Base-by-base conservation (phyloP, 129 eudicot genomes). In the carrot (Daucus carota) region DNA sequence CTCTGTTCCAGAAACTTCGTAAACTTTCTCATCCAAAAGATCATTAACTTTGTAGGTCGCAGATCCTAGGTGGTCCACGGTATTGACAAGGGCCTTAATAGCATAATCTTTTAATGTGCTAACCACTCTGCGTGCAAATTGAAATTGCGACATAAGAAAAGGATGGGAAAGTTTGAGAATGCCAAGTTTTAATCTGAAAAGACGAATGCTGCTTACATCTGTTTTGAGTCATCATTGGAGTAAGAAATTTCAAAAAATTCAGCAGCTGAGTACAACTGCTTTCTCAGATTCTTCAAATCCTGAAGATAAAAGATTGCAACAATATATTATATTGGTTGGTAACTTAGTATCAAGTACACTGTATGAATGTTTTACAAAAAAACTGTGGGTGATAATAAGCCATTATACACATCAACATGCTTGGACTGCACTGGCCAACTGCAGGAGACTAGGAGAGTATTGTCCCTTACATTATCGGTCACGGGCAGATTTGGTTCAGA, bases 41-140 rank as follows among this genome's bases (percentile, higher is more conserved):
- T 86, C 90, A 75, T 83, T 85, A 81, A 91, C 96, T 75, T 89
- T 89, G 77, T 83, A 91, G 6, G 97, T 83, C 66, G 88, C 96
- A 24, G 97, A 91, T 20, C 98, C 98, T 87, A 94, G 83, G 88
- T 94, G 98, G 81, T 94, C 98, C 78, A 94, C 93, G 26, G 98
- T 94, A 75, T 89, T 94, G 65, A 94, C 97, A 41, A 91, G 85
- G 75, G 98, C 98, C 85, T 89, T 94, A 72, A 94, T 85, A 43
- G 98, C 88, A 72, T 91, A 94, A 77, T 94, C 97, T 90, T 94
- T 94, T 77, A 94, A 85, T 6, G 98, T 83, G 80, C 86, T 84
- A 62, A 91, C 87, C 82, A 91, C 96, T 68, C 98, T 94, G 85
- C 34, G 26, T 26, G 75, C 28, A 74, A 47, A 34, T 70, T 42